Percentiles rank a stretch among this genome's conserved stretches.
phyloP scores from a whole-genome alignment of 768 basidiomycete genomes.

The Leccinellum luteum region DNA sequence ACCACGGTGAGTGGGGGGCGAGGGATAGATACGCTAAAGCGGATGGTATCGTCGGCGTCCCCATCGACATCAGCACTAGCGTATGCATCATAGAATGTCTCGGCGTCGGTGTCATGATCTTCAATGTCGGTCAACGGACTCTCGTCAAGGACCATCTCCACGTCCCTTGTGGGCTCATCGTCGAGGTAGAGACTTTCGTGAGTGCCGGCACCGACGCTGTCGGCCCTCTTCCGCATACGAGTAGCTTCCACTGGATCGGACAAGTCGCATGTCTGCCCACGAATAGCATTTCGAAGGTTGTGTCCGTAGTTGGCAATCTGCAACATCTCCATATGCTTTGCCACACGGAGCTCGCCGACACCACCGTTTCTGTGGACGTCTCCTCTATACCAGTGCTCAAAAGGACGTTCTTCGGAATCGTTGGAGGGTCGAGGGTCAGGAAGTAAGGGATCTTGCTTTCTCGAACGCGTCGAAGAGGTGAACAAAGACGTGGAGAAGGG shows the following conservation, averaged over 20 bases:
- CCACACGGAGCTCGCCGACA: conserved; percentile 81
- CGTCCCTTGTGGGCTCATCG: conserved; percentile 45
- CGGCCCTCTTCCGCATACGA: conserved; percentile 56
- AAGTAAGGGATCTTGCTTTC: conserved; percentile 31
- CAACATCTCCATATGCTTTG: conserved; percentile 75
- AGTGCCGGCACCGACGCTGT: conserved; percentile 55
- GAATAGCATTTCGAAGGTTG: conserved; percentile 37
- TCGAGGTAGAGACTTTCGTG: conserved; percentile 70
- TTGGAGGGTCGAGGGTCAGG: conserved; percentile 52
- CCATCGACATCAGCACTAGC: conserved; percentile 9
- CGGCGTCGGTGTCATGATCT: conserved; percentile 36
- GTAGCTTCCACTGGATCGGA: conserved; percentile 23
- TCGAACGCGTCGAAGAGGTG: conserved; percentile 42
- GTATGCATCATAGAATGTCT: conserved; percentile 44
- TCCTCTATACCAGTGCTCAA: conserved; percentile 89
- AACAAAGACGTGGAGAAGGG: conserved; percentile 52
- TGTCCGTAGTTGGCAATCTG: conserved; percentile 87
- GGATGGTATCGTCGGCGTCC: conserved; percentile 20
- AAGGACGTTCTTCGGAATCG: conserved; percentile 81
- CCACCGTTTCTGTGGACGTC: conserved; percentile 85
- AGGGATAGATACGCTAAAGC: conserved; percentile 19
- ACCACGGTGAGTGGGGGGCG: conserved; percentile 17
- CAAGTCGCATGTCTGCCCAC: conserved; percentile 25
- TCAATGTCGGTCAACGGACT: conserved; percentile 74
- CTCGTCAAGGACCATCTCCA: conserved; percentile 69